Evolutionary conservation across 2,329 filamentous ascomycete species (phyloP), one percentile per base, ranked within the genome.

Genomic region (Neofusicoccum parvum): DNA sequence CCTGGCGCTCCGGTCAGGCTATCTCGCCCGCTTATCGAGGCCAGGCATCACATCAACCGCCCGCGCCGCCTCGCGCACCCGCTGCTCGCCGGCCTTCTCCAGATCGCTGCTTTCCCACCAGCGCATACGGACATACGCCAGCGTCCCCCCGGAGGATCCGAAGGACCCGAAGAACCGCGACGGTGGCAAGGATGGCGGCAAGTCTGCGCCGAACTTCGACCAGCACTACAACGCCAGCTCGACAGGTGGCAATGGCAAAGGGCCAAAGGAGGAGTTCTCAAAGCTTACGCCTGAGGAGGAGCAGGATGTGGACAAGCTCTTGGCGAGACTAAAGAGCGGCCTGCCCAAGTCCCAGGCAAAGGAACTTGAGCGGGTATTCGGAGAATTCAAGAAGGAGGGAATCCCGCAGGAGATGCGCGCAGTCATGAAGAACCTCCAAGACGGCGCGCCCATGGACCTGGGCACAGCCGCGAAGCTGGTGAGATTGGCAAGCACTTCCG

Each of bases 341-440:
- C 77, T 92, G 65, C 89, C 90, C 7, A 81, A 83, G 64, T 82
- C 83, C n/a, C 88, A 92, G 77, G 82, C 82, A 45, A 78, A 86
- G 59, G 80, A 84, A 23, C 76, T 93, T 66, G 83, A 87, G 66
- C 82, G 86, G 54, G 82, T 88, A 9, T 78, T 91, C n/a, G 80
- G 85, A 67, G 80, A 84, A 34, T 83, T 94, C 67, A 87, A 88
- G 78, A 82, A 83, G 67, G 83, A 88, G 48, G 92, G 92, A 10
- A 86, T 92, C 15, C 91, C 92, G 0, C 72, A 79, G 23, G 91
- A 92, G 73, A 36, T 66, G 39, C 84, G 86, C 64, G 84, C 89
- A 69, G 83, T 90, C 62, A 85, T 89, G 76, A 82, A 87, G 59
- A 83, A 83, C 69, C 79, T 81, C 72, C 79, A 75, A 75, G 83